phyloP scores from a whole-genome alignment of 2,329 filamentous ascomycete species.

The Paraphoma chrysanthemicola region DNA sequence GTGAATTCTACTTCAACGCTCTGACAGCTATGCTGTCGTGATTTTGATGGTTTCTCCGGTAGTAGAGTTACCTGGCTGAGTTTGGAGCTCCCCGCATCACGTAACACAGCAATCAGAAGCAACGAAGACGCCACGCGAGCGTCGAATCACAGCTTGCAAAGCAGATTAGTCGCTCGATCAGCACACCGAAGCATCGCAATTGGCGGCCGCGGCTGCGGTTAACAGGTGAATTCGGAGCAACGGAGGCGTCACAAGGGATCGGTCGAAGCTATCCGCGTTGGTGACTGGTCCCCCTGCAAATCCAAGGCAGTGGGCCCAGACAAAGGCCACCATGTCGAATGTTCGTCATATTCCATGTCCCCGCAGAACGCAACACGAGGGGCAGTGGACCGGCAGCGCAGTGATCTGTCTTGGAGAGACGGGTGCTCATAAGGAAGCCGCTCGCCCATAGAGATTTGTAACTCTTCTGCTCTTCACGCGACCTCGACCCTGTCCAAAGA shows the following conservation, averaged over 20 bases:
- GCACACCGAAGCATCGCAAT: constrained; percentile 7
- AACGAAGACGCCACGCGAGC: neutral
- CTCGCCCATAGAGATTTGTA: constrained; percentile 20
- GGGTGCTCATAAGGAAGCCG: constrained; percentile 26
- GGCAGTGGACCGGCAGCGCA: constrained; percentile 20
- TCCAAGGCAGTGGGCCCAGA: constrained; percentile 33
- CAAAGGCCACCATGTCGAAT: constrained; percentile 27
- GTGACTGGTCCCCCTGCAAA: constrained; percentile 19
- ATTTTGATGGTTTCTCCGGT: too few species aligned
- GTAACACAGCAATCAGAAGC: neutral
- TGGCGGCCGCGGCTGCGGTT: constrained; percentile 22
- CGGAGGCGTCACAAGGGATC: constrained; percentile 22
- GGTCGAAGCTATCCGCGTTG: constrained; percentile 21
- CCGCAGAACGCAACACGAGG: constrained; percentile 38
- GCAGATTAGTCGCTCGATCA: constrained; percentile 10
- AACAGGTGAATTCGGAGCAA: constrained; percentile 33
- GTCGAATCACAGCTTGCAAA: neutral
- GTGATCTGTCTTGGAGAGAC: constrained; percentile 11
- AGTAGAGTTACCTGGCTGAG: neutral
- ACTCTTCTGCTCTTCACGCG: constrained; percentile 1
- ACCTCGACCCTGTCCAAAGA: neutral
- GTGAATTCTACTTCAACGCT: too few species aligned
- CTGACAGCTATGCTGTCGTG: too few species aligned
- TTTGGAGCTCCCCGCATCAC: constrained; percentile 7
- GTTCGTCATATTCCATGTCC: constrained; percentile 45